phyloP scores from a whole-genome alignment of 2,329 filamentous ascomycete genomes.

The Aspergillus japonicus region DNA sequence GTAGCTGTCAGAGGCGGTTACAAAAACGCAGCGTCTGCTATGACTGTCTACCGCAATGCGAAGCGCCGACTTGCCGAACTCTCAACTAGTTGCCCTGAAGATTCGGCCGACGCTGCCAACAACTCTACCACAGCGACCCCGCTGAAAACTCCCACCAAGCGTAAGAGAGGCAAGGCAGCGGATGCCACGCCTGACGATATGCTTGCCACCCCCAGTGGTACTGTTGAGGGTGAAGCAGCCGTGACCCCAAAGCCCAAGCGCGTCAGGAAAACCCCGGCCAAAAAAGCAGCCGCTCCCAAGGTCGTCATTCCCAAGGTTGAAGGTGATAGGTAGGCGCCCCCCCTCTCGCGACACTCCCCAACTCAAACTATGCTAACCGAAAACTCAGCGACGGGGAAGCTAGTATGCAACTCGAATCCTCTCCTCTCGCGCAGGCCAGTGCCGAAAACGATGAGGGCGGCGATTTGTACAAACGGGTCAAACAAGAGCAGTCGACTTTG shows the following conservation, averaged over 20 bases:
- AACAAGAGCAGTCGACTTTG: background rate
- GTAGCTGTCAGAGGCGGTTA: conserved; percentile 37
- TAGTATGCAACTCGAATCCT: background rate
- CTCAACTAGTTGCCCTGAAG: background rate
- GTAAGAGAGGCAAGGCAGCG: conserved; percentile 21
- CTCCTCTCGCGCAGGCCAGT: background rate
- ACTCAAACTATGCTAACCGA: background rate
- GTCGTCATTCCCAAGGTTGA: background rate
- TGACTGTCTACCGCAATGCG: conserved; percentile 34
- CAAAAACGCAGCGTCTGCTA: conserved; percentile 38
- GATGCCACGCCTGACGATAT: conserved; percentile 4
- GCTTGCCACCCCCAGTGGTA: conserved; percentile 4
- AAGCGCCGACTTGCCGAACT: conserved; percentile 38
- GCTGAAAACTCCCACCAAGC: conserved; percentile 21
- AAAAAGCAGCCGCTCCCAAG: background rate
- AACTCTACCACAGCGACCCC: conserved; percentile 11
- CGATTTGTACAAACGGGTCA: background rate
- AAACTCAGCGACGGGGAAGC: background rate
- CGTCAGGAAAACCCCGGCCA: background rate
- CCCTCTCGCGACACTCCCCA: background rate
- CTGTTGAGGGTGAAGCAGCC: background rate
- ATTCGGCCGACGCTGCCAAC: background rate
- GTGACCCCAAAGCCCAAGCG: background rate
- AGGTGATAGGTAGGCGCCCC: background rate
- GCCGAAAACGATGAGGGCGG: background rate